These are phyloP conservation scores for Suhomyces taliae DNA, from an alignment of 1,139 yeast genomes.

Conservation along the genomic window DNA sequence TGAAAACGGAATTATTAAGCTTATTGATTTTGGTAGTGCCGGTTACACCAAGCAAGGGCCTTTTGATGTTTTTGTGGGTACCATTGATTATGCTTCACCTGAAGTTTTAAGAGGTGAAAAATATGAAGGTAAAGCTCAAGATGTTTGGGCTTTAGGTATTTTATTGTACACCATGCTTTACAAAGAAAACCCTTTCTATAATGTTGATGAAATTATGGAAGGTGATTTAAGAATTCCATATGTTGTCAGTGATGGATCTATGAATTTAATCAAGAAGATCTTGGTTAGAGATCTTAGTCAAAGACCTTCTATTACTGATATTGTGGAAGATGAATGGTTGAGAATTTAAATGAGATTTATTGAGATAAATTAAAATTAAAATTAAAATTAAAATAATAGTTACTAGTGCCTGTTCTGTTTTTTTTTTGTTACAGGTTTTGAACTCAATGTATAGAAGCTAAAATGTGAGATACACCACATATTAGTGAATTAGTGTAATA, in stretches of 20 bases:
- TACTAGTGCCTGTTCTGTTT: too few relatives aligned
- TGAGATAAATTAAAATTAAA: too few relatives aligned
- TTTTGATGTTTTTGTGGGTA: slow-evolving; percentile 95
- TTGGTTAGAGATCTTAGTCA: slow-evolving; percentile 60
- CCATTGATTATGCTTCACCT: slow-evolving; percentile 96
- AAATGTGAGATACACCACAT: too few relatives aligned
- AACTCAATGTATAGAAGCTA: too few relatives aligned
- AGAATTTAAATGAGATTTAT: slow-evolving; percentile 1
- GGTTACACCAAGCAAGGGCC: slow-evolving; percentile 91
- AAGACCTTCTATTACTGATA: slow-evolving; percentile 74
- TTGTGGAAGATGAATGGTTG: slow-evolving; percentile 71
- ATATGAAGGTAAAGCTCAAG: slow-evolving; percentile 91
- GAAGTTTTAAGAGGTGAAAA: slow-evolving; percentile 88
- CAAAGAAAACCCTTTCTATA: slow-evolving; percentile 93
- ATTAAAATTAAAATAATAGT: not conserved
- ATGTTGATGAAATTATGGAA: slow-evolving; percentile 92
- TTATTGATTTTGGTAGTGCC: slow-evolving; percentile 95
- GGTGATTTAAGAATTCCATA: slow-evolving; percentile 74
- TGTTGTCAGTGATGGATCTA: slow-evolving; percentile 58
- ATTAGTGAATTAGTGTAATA: too few relatives aligned
- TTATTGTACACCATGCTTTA: slow-evolving; percentile 84
- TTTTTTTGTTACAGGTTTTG: too few relatives aligned
- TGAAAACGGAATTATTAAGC: slow-evolving; percentile 68
- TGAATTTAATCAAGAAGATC: slow-evolving; percentile 60
- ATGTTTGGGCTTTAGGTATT: slow-evolving; percentile 95